These are phyloP conservation scores for Ceratobasidium sp. DNA, from an alignment of 1,284 basidiomycete genomes.

Conservation along the genomic window DNA sequence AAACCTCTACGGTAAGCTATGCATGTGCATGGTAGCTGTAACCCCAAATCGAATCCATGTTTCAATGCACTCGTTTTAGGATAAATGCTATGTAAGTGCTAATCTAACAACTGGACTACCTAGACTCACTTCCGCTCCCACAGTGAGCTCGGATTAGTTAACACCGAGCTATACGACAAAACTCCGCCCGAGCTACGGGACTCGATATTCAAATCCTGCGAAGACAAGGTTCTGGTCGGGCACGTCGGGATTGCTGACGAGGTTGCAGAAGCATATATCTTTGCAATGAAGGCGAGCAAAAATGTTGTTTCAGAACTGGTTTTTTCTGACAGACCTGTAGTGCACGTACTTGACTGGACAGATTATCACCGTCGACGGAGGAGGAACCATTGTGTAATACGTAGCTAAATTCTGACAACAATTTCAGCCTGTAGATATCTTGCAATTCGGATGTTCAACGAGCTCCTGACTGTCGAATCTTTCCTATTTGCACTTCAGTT, in stretches of 20 bases:
- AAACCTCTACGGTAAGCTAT: conserved; percentile 16
- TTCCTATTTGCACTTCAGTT: too few species aligned
- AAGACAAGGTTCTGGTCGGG: conserved; percentile 5
- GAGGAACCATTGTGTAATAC: too few species aligned
- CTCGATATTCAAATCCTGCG: neutral
- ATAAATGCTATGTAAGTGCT: conserved; percentile 19
- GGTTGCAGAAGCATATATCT: conserved; percentile 39
- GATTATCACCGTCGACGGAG: too few species aligned
- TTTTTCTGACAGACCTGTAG: neutral
- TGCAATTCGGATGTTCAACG: too few species aligned
- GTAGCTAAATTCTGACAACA: too few species aligned
- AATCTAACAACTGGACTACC: neutral
- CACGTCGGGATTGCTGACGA: conserved; percentile 13
- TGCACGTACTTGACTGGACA: too few species aligned
- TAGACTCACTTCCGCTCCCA: neutral
- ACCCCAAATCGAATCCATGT: neutral
- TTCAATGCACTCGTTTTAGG: neutral
- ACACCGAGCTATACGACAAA: conserved; percentile 3
- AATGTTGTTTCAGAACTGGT: neutral
- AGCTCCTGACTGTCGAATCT: too few species aligned
- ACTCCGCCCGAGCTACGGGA: neutral
- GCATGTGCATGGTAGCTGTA: neutral
- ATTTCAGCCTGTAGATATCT: too few species aligned
- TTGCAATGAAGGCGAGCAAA: conserved; percentile 35
- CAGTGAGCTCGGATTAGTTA: conserved; percentile 16